Conservation (phyloP, 169 alveolate genomes). For the Plasmodium knowlesi region DNA sequence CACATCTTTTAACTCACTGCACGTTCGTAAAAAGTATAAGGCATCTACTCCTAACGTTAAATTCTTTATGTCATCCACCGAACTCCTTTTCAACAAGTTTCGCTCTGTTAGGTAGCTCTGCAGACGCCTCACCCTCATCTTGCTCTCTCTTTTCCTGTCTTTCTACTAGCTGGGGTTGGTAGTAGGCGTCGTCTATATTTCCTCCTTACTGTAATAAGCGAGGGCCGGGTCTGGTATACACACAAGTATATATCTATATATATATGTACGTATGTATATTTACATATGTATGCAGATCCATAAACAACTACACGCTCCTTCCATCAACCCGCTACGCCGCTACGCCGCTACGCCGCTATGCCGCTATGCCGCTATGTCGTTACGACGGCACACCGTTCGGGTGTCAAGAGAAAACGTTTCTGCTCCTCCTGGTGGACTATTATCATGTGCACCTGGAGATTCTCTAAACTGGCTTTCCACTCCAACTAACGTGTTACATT, state of each 20-base stretch:
- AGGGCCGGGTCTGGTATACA: background rate
- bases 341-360: background rate
- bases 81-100: constrained; percentile 73
- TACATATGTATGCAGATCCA: background rate
- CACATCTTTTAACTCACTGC: constrained; percentile 41
- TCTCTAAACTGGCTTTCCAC: background rate
- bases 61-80: constrained; percentile 29
- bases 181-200: too few relatives aligned
- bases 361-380: too few relatives aligned
- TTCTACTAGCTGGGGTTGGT: background rate
- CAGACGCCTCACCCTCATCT: constrained; percentile 84
- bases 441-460: background rate
- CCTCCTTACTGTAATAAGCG: too few relatives aligned
- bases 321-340: background rate
- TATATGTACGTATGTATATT: background rate
- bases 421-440: background rate
- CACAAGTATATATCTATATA: background rate
- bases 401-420: background rate
- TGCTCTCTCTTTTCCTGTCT: background rate
- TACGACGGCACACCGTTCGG: background rate
- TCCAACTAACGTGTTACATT: background rate
- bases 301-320: background rate
- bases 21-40: constrained; percentile 59
- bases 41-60: constrained; percentile 74
- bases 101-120: constrained; percentile 81